Conservation (phyloP, 1,284 basidiomycete genomes). For the Tilletiopsis washingtonensis region DNA sequence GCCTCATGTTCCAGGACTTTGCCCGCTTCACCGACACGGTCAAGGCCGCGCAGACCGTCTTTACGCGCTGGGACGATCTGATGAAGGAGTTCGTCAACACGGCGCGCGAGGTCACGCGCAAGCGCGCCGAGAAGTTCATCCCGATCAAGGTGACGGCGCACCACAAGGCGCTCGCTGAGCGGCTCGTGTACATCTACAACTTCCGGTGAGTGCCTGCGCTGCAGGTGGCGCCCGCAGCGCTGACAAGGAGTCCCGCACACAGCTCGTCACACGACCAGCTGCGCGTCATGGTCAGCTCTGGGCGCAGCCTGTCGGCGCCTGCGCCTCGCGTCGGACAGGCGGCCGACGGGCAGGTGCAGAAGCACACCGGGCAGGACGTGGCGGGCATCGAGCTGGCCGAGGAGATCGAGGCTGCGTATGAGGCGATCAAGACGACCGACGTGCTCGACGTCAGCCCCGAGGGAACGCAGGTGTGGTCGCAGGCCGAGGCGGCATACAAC, state of each 20-base stretch:
- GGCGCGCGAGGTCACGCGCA: constrained; percentile 85
- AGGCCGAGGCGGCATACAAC: constrained; percentile 94
- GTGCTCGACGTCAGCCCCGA: constrained; percentile 75
- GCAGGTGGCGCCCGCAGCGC: too few species aligned
- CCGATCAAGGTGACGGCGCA: constrained; percentile 91
- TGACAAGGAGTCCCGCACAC: too few species aligned
- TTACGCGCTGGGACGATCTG: constrained; percentile 89
- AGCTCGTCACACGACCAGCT: constrained; percentile 97
- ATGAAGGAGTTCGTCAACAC: constrained; percentile 98
- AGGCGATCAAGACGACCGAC: constrained; percentile 89
- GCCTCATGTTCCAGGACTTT: constrained; percentile 88
- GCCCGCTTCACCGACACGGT: constrained; percentile 83
- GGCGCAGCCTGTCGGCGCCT: constrained; percentile 57
- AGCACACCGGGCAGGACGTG: constrained; percentile 41
- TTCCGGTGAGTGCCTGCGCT: constrained; percentile 55
- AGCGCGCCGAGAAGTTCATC: constrained; percentile 86
- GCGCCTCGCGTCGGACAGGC: background rate
- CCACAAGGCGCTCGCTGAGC: constrained; percentile 83
- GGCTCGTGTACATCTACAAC: constrained; percentile 75
- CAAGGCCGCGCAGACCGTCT: constrained; percentile 68
- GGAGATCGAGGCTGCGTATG: constrained; percentile 83
- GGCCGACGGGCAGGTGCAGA: constrained; percentile 26
- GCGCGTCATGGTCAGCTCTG: constrained; percentile 91
- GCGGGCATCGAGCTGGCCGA: constrained; percentile 87
- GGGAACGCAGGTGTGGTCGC: constrained; percentile 96